phyloP scores from a whole-genome alignment of 2,329 filamentous ascomycete genomes.

The Dactylellina cionopaga region DNA sequence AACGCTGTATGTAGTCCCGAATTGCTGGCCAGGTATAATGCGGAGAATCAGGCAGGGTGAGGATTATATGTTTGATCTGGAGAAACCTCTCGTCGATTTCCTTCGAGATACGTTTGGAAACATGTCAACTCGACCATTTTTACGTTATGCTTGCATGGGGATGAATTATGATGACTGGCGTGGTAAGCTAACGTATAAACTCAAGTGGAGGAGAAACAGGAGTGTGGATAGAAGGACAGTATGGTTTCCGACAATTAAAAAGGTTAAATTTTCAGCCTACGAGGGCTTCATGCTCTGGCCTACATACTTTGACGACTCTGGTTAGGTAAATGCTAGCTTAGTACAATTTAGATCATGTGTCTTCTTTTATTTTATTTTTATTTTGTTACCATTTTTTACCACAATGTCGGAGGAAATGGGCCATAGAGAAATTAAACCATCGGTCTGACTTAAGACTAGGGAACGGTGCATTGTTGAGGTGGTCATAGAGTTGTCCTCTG shows the following conservation, averaged over 20 bases:
- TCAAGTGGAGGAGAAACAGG: slow-evolving; percentile 1
- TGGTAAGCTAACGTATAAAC: neutral
- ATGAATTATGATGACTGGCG: neutral
- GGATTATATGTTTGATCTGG: neutral
- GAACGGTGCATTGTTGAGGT: too few relatives aligned
- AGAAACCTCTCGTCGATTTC: neutral
- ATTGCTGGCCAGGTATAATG: neutral
- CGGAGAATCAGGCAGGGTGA: neutral
- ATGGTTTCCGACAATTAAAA: slow-evolving; percentile 5
- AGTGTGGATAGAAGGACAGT: neutral
- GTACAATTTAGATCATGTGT: too few relatives aligned
- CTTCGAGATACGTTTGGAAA: neutral
- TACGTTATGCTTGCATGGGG: neutral
- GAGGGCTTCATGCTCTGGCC: too few relatives aligned
- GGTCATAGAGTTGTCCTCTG: too few relatives aligned
- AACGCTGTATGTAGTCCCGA: neutral
- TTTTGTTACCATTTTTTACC: too few relatives aligned
- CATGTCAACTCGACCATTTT: neutral
- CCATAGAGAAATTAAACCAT: too few relatives aligned
- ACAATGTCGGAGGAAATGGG: too few relatives aligned
- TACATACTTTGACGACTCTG: too few relatives aligned
- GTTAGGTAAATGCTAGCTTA: too few relatives aligned
- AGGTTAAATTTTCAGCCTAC: too few relatives aligned
- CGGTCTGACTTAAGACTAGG: too few relatives aligned
- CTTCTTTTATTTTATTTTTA: too few relatives aligned